phyloP scores from a whole-genome alignment of 2,329 filamentous ascomycete genomes.

The Pyrenophora teres region DNA sequence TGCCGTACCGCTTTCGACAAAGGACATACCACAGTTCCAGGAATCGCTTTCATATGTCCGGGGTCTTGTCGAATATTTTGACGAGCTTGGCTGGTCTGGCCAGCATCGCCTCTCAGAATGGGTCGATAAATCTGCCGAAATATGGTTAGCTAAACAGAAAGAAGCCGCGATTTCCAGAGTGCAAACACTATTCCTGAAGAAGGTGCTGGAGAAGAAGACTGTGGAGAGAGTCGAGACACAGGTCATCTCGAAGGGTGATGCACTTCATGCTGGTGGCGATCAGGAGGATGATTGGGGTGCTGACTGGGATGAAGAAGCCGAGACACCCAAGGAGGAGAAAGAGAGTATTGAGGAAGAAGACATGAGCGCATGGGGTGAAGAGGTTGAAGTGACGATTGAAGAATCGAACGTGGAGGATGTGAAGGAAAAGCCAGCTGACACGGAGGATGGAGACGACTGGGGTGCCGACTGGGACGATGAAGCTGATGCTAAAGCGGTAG shows the following conservation, averaged over 20 bases:
- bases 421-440: constrained; percentile 45
- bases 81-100: constrained; percentile 65
- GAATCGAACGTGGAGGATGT: constrained; percentile 27
- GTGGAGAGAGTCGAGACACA: constrained; percentile 88
- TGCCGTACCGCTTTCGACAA: constrained; percentile 74
- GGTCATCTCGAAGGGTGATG: constrained; percentile 71
- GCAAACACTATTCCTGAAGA: constrained; percentile 68
- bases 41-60: constrained; percentile 67
- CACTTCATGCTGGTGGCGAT: constrained; percentile 61
- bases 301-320: constrained; percentile 71
- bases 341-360: constrained; percentile 53
- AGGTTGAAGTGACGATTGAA: constrained; percentile 39
- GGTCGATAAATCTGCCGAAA: constrained; percentile 76
- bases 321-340: constrained; percentile 12
- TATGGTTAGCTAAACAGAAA: constrained; percentile 84
- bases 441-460: constrained; percentile 69
- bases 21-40: constrained; percentile 74
- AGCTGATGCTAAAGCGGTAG: constrained; percentile 27
- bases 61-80: constrained; percentile 67
- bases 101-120: constrained; percentile 72
- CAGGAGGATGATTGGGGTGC: constrained; percentile 72
- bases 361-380: constrained; percentile 55
- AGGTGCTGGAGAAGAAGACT: constrained; percentile 67
- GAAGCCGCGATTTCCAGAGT: constrained; percentile 78
- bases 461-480: constrained; percentile 75